phyloP scores from a whole-genome alignment of 75 land plant species.

The Cryptomeria japonica region DNA sequence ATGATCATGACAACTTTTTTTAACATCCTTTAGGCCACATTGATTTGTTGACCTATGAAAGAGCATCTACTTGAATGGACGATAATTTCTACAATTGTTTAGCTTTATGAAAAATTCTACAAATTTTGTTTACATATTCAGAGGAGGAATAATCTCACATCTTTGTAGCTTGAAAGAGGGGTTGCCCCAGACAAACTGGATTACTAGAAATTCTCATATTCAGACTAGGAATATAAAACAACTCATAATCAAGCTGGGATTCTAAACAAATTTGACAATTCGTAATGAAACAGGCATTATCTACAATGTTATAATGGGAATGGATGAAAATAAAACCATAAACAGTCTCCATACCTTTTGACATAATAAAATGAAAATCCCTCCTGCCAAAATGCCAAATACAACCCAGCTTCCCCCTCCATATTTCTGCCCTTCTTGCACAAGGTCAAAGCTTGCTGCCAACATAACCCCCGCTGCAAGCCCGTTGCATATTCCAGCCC shows the following conservation, averaged over 20 bases:
- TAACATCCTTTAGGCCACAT: background rate
- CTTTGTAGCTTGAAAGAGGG: background rate
- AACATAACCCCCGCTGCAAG: slow-evolving; percentile 98
- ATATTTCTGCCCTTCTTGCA: slow-evolving; percentile 90
- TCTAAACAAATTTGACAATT: background rate
- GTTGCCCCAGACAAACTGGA: background rate
- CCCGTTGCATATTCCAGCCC: slow-evolving; percentile 97
- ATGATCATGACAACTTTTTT: background rate
- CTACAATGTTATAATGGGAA: background rate
- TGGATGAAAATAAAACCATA: background rate
- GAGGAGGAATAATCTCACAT: background rate
- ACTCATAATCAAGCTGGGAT: background rate
- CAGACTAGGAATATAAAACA: background rate
- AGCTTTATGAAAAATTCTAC: background rate
- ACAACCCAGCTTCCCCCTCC: slow-evolving; percentile 92
- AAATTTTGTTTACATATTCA: background rate
- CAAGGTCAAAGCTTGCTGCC: slow-evolving; percentile 96
- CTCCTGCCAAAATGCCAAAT: slow-evolving; percentile 78
- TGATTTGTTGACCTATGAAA: background rate
- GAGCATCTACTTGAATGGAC: background rate
- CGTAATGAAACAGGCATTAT: background rate
- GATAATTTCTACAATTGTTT: background rate
- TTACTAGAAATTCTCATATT: background rate
- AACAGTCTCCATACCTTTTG: slow-evolving; percentile 53
- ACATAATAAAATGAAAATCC: slow-evolving; percentile 84